Evolutionary conservation across 192 early-diverging fungal genomes (phyloP).

Genomic region (Anaeromyces robustus): DNA sequence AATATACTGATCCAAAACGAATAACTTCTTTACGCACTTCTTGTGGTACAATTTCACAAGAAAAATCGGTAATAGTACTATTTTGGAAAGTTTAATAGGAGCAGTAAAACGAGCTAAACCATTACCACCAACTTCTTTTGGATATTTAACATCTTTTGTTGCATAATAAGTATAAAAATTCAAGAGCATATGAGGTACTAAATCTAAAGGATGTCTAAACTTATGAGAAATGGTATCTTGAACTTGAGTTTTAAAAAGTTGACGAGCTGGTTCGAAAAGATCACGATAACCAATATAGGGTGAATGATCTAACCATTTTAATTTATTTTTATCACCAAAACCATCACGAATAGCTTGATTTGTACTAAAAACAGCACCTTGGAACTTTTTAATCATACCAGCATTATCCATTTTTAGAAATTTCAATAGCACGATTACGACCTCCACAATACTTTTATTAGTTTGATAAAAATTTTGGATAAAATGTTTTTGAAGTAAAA

Average conservation of each 20-base stretch:
- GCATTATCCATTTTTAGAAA: not conserved
- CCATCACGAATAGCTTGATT: not conserved
- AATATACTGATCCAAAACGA: not conserved
- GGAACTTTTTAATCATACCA: not conserved
- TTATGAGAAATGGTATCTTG: not conserved
- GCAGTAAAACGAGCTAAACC: not conserved
- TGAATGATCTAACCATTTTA: not conserved
- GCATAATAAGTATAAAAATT: not conserved
- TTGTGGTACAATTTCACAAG: not conserved
- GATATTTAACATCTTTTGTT: not conserved
- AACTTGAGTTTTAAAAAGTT: not conserved
- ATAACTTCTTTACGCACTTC: not conserved
- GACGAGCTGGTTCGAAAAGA: not conserved
- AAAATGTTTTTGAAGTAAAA: not conserved
- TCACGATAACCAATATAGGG: not conserved
- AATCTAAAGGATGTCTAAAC: not conserved
- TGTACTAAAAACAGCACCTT: not conserved
- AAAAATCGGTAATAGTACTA: not conserved
- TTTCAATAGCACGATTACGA: not conserved
- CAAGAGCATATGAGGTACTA: not conserved
- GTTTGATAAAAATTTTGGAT: not conserved
- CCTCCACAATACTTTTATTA: not conserved
- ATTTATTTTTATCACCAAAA: not conserved
- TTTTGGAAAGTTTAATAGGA: not conserved
- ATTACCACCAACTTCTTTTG: not conserved